A percentile compares a stretch with the other conserved stretches of the same genome.
These are phyloP conservation scores for Hypoxylon perforatum DNA, from an alignment of 495 filamentous ascomycete genomes.

Conservation along the genomic window DNA sequence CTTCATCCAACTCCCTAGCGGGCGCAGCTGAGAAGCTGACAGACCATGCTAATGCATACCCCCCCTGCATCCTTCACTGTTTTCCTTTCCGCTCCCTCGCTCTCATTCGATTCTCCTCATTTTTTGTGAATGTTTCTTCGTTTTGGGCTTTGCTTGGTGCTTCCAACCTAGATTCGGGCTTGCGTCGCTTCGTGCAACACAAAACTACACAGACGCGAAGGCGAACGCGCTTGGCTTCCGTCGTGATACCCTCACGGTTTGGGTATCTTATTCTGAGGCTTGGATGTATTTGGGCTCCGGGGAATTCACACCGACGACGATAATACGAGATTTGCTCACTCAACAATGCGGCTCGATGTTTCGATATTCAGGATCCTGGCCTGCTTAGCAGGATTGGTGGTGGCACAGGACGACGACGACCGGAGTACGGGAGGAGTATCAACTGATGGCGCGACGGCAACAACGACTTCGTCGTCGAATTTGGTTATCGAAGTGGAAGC, in stretches of 20 bases:
- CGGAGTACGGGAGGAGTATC: neutral
- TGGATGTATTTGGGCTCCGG: slow-evolving; percentile 33
- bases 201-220: slow-evolving; percentile 1
- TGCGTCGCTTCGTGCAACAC: slow-evolving; percentile 22
- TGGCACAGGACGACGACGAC: slow-evolving; percentile 11
- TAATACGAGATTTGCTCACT: slow-evolving; percentile 19
- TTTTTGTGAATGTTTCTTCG: slow-evolving; percentile 18
- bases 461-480: slow-evolving; percentile 12
- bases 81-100: slow-evolving; percentile 31
- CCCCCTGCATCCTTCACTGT: slow-evolving; percentile 30
- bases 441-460: slow-evolving; percentile 8
- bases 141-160: slow-evolving; percentile 20
- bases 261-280: slow-evolving; percentile 38
- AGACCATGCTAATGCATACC: slow-evolving; percentile 25
- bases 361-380: slow-evolving; percentile 39
- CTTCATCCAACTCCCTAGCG: slow-evolving; percentile 33
- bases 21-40: slow-evolving; percentile 44
- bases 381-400: slow-evolving; percentile 33
- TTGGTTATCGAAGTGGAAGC: slow-evolving; percentile 5
- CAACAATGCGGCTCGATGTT: slow-evolving; percentile 45
- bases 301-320: slow-evolving; percentile 33
- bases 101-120: slow-evolving; percentile 25
- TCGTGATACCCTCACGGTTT: slow-evolving; percentile 12
- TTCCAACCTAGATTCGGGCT: slow-evolving; percentile 9
- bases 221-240: slow-evolving; percentile 5